Evolutionary conservation across 2,329 filamentous ascomycete species (phyloP), one percentile per base, ranked within the genome.

Genomic region (Xylariaceae sp.): DNA sequence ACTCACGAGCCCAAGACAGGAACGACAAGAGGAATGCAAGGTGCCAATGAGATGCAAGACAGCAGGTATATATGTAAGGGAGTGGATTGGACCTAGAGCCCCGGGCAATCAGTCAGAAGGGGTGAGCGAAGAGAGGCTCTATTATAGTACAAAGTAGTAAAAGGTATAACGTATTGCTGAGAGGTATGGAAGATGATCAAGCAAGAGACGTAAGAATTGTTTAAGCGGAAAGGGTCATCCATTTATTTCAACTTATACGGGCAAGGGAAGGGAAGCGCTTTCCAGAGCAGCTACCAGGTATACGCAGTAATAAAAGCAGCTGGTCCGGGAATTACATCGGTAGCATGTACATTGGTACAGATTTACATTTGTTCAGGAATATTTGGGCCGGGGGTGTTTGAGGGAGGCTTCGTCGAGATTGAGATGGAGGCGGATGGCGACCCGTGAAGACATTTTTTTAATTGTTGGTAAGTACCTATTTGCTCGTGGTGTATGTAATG

Each of bases 231-330:
- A 53, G 50, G 52, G 50, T 38, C 29, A 43, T 24, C 21, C 21
- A 24, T 24, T 53, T 50, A 57, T 52, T 57, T 57, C 48, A 55
- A 53, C 55, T 57, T 57, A 59, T 59, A 58, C 52, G 50, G 48
- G 44, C 44, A 34, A n/a, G n/a, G n/a, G 29, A 33, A 24, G 36
- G 34, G 38, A 36, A 39, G 23, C 41, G 38, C 41, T 45, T 39
- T 38, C n/a, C 31, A 39, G 12, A 32, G 46, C 38, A 38, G 21
- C 7, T n/a, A 38, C 12, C 38, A 34, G 33, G 38, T 26, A 44
- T 28, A 37, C 7, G 21, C 21, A 41, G 33, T 32, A 24, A 38
- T 47, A 44, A 39, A 37, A 24, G 13, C n/a, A 3, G 29, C 15
- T 38, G 48, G n/a, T n/a, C n/a, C n/a, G n/a, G n/a, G n/a, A n/a